These are phyloP conservation scores for Exidia glandulosa DNA, from an alignment of 768 basidiomycete genomes.

Conservation along the genomic window DNA sequence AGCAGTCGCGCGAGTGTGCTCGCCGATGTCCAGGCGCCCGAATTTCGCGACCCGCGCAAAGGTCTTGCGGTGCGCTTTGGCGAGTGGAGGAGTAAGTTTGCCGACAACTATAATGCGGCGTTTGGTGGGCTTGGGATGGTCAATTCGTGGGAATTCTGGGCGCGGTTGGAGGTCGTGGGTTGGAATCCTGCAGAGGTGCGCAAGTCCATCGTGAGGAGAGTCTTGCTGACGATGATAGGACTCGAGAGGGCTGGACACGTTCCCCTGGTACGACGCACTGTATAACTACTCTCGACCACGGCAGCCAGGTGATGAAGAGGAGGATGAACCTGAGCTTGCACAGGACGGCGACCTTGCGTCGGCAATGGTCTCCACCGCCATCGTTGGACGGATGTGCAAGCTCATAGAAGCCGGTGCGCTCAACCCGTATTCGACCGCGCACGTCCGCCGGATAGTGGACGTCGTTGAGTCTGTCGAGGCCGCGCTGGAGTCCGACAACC, in stretches of 20 bases:
- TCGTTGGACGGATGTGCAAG: constrained; percentile 65
- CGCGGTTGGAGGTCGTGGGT: constrained; percentile 70
- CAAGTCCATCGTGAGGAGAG: constrained; percentile 1
- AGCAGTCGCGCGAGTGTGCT: constrained; percentile 47
- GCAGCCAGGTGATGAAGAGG: constrained; percentile 17
- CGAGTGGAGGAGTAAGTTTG: constrained; percentile 65
- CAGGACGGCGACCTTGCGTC: constrained; percentile 82
- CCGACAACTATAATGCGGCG: constrained; percentile 76
- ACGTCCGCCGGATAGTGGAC: constrained; percentile 56
- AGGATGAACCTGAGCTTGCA: constrained; percentile 50
- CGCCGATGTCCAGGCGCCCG: constrained; percentile 71
- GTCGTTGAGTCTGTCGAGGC: constrained; percentile 72
- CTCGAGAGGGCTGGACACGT: constrained; percentile 54
- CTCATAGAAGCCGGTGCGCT: constrained; percentile 70
- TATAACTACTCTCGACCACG: constrained; percentile 63
- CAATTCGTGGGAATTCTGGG: constrained; percentile 92
- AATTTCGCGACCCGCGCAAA: constrained; percentile 69
- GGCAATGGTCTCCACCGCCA: constrained; percentile 74
- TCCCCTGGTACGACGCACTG: constrained; percentile 71
- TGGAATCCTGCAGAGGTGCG: constrained; percentile 82
- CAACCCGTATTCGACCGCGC: constrained; percentile 64
- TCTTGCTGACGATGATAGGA: constrained; percentile 25
- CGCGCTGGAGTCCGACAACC: constrained; percentile 45
- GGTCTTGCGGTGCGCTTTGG: constrained; percentile 56
- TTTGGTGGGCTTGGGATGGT: constrained; percentile 85